A percentile compares a stretch with the other conserved stretches of the same genome.
Evolutionary conservation across 163 green algal genomes (phyloP).

Genomic region (Prototheca cutis): DNA sequence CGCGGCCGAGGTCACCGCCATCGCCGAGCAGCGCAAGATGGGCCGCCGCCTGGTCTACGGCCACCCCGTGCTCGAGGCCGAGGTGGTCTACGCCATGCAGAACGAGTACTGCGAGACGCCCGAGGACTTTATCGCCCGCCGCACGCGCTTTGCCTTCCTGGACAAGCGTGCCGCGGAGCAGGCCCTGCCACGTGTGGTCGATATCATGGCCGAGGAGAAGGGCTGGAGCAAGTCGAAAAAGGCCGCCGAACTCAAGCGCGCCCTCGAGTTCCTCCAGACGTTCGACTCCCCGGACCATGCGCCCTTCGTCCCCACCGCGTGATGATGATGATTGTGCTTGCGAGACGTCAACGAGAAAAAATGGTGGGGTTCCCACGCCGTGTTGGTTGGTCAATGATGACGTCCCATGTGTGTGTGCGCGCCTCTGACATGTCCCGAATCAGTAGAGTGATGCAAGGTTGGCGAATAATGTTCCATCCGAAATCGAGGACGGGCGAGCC

Average conservation of each 20-base stretch:
- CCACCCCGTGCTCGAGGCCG: constrained; percentile 85
- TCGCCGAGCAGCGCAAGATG: constrained; percentile 58
- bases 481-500: no score
- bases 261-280: constrained; percentile 38
- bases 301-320: not conserved
- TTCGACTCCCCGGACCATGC: constrained; percentile 23
- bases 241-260: constrained; percentile 35
- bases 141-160: constrained; percentile 90
- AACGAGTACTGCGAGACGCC: constrained; percentile 85
- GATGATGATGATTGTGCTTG: not conserved
- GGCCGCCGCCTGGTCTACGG: constrained; percentile 65
- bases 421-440: no score
- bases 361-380: no score
- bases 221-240: constrained; percentile 45
- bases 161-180: constrained; percentile 65
- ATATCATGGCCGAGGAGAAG: constrained; percentile 77
- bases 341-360: no score
- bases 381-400: no score
- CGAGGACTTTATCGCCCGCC: constrained; percentile 84
- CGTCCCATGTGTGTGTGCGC: no score
- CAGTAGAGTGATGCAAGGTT: no score
- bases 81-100: constrained; percentile 72
- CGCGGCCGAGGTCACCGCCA: constrained; percentile 55
- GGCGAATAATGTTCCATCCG: no score
- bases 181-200: constrained; percentile 72